Percentiles rank a stretch among this genome's conserved stretches.
These are phyloP conservation scores for Peniophora sp. DNA, from an alignment of 1,284 basidiomycete genomes.

Conservation along the genomic window DNA sequence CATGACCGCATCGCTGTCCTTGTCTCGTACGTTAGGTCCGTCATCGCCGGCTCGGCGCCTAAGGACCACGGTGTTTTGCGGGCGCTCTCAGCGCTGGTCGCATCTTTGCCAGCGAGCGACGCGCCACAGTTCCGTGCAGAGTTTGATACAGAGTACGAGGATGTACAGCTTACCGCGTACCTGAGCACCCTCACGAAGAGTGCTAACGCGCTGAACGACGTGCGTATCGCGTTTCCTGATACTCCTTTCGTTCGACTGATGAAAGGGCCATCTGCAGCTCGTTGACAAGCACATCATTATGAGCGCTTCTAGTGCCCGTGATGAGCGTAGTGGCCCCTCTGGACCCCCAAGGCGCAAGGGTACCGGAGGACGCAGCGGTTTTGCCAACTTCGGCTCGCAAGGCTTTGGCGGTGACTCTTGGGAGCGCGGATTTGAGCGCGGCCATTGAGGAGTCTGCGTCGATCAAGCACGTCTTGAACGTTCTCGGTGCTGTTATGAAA, in stretches of 20 bases:
- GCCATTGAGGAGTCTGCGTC: no score
- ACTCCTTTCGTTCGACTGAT: background rate
- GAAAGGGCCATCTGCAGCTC: slow-evolving; percentile 14
- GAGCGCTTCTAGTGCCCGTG: slow-evolving; percentile 17
- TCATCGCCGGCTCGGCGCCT: slow-evolving; percentile 63
- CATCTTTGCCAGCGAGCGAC: slow-evolving; percentile 81
- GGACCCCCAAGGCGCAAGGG: slow-evolving; percentile 9
- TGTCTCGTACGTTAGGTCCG: slow-evolving; percentile 73
- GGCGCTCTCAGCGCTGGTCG: slow-evolving; percentile 78
- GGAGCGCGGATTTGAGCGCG: no score
- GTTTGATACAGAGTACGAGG: slow-evolving; percentile 89
- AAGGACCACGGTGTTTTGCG: slow-evolving; percentile 80
- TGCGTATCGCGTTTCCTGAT: slow-evolving; percentile 30
- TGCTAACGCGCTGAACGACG: slow-evolving; percentile 82
- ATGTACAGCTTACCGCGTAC: slow-evolving; percentile 89
- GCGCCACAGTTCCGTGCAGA: slow-evolving; percentile 75
- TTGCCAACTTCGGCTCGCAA: background rate
- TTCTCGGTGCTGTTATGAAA: no score
- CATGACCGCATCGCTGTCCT: slow-evolving; percentile 83
- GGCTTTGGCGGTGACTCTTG: no score
- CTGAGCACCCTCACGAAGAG: slow-evolving; percentile 85
- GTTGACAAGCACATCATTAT: slow-evolving; percentile 29
- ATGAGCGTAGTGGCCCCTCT: slow-evolving; percentile 17
- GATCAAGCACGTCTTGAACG: no score
- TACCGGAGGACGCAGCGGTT: background rate